These are phyloP conservation scores for Microbotryomycetes sp. DNA, from an alignment of 1,284 basidiomycete species.

Conservation along the genomic window DNA sequence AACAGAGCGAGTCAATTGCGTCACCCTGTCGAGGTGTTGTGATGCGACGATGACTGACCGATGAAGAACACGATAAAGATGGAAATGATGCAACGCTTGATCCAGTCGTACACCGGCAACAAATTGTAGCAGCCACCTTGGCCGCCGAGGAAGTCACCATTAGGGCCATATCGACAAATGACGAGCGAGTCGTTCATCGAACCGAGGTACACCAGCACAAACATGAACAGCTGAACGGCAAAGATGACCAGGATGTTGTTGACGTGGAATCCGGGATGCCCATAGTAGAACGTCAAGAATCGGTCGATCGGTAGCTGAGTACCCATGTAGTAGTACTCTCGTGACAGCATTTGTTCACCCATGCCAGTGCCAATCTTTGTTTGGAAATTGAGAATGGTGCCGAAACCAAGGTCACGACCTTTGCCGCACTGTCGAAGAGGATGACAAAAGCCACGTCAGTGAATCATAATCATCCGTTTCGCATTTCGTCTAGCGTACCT, in stretches of 20 bases:
- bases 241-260: conserved; percentile 98
- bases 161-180: conserved; percentile 67
- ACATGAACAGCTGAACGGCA: conserved; percentile 85
- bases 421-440: conserved; percentile 73
- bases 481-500: conserved; percentile 39
- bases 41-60: conserved; percentile 25
- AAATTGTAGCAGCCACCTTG: conserved; percentile 88
- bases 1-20: neutral
- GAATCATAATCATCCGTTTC: no score
- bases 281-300: conserved; percentile 99
- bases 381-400: conserved; percentile 98
- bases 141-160: conserved; percentile 63
- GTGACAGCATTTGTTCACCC: conserved; percentile 98
- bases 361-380: conserved; percentile 99
- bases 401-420: conserved; percentile 97
- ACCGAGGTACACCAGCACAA: conserved; percentile 78
- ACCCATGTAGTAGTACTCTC: conserved; percentile 98
- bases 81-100: conserved; percentile 86
- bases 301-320: conserved; percentile 98
- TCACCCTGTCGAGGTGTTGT: neutral
- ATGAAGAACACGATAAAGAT: conserved; percentile 97
- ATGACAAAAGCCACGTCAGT: neutral
- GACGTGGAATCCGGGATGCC: conserved; percentile 97
- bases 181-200: conserved; percentile 72
- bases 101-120: conserved; percentile 82